Percentiles rank a stretch among this genome's conserved stretches.
phyloP scores from a whole-genome alignment of 2,329 filamentous ascomycete species.

The Coniochaeta ligniaria region DNA sequence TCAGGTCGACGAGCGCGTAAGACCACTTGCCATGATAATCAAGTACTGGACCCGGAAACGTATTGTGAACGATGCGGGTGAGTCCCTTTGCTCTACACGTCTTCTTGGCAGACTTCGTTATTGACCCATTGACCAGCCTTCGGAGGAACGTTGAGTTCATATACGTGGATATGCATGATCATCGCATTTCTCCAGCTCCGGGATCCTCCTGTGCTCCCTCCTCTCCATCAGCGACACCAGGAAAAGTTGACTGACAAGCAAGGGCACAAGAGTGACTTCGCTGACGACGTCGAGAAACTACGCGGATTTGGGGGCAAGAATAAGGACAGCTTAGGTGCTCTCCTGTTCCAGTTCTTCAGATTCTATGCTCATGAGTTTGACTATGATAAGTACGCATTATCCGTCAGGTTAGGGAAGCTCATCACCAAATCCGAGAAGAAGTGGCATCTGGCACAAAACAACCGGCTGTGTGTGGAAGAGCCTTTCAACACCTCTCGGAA shows the following conservation, averaged over 20 bases:
- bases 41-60: constrained; percentile 95
- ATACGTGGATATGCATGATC: constrained; percentile 99
- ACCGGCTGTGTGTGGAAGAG: constrained; percentile 89
- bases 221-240: constrained; percentile 64
- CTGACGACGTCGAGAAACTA: constrained; percentile 74
- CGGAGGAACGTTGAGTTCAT: constrained; percentile 91
- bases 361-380: constrained; percentile 92
- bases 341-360: constrained; percentile 94
- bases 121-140: constrained; percentile 50
- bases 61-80: constrained; percentile 93
- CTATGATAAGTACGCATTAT: constrained; percentile 77
- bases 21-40: constrained; percentile 90
- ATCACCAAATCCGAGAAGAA: constrained; percentile 79
- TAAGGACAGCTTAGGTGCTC: constrained; percentile 70
- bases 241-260: constrained; percentile 54
- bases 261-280: constrained; percentile 69
- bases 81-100: constrained; percentile 25
- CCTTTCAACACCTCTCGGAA: constrained; percentile 89
- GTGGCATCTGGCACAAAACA: constrained; percentile 75
- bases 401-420: constrained; percentile 73
- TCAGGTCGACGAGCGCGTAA: constrained; percentile 81
- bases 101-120: neutral
- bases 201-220: constrained; percentile 74
- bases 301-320: constrained; percentile 71
- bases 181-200: constrained; percentile 91